These are phyloP conservation scores for Suillus lakei DNA, from an alignment of 768 basidiomycete genomes.

Conservation along the genomic window DNA sequence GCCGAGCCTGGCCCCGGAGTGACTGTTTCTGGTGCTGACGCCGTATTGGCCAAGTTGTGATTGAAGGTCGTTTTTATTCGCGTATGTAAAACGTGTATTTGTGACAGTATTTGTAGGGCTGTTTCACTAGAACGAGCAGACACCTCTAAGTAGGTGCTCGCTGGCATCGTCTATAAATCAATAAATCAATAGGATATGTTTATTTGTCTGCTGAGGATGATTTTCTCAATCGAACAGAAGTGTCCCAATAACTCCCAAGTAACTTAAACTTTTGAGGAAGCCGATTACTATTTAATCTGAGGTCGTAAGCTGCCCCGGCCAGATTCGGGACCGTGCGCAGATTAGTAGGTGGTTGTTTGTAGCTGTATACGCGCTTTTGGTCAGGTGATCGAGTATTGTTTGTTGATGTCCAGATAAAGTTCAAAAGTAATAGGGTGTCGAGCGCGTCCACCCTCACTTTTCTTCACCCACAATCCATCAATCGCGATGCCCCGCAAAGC, in stretches of 20 bases:
- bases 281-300: background rate
- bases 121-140: background rate
- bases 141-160: background rate
- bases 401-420: conserved; percentile 43
- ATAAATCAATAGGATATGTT: background rate
- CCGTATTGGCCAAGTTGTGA: conserved; percentile 55
- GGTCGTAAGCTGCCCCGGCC: background rate
- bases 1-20: conserved; percentile 55
- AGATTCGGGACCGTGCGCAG: conserved; percentile 23
- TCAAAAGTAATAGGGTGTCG: conserved; percentile 29
- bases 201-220: background rate
- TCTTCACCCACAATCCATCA: conserved; percentile 14
- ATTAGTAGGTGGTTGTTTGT: conserved; percentile 24
- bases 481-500: conserved; percentile 73
- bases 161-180: background rate
- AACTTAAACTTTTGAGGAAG: background rate
- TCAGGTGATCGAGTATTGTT: conserved; percentile 41
- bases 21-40: conserved; percentile 61
- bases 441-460: conserved; percentile 34
- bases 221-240: background rate
- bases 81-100: background rate
- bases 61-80: background rate
- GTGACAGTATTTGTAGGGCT: background rate
- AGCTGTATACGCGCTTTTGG: conserved; percentile 33
- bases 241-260: background rate